Conservation (phyloP, 2,329 filamentous ascomycete genomes). For the Diaporthe humulicola region DNA sequence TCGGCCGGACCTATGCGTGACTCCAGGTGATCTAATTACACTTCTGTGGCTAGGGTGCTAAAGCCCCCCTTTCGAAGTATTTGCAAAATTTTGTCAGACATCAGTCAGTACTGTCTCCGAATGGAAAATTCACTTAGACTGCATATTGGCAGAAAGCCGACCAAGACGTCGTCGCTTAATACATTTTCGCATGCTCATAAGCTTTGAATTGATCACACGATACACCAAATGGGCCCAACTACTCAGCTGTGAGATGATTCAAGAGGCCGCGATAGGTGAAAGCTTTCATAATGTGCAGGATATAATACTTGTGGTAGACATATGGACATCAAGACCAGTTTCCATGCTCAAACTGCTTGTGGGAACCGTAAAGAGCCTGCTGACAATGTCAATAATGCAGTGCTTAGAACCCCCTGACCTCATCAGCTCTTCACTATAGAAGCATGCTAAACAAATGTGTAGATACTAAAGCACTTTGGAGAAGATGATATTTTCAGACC, state of each 20-base stretch:
- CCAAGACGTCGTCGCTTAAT: neutral
- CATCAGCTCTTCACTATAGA: neutral
- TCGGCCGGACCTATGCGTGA: neutral
- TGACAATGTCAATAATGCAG: neutral
- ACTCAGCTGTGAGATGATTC: neutral
- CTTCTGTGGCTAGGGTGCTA: neutral
- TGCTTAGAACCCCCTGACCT: neutral
- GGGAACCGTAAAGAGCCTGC: neutral
- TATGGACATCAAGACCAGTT: neutral
- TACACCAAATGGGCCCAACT: neutral
- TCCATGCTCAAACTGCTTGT: neutral
- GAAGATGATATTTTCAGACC: neutral
- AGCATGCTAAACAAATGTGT: neutral
- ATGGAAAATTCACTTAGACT: neutral
- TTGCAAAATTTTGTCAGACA: neutral
- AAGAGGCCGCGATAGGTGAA: neutral
- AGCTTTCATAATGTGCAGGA: neutral
- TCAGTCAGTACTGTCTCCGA: neutral
- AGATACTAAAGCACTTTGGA: neutral
- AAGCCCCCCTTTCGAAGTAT: neutral
- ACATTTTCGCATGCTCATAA: neutral
- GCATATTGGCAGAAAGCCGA: neutral
- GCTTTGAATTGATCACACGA: neutral
- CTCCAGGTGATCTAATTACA: neutral
- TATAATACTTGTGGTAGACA: no score